A percentile compares a stretch with the other conserved stretches of the same genome.
These are phyloP conservation scores for Alternaria arborescens DNA, from an alignment of 2,329 filamentous ascomycete species.

Conservation along the genomic window DNA sequence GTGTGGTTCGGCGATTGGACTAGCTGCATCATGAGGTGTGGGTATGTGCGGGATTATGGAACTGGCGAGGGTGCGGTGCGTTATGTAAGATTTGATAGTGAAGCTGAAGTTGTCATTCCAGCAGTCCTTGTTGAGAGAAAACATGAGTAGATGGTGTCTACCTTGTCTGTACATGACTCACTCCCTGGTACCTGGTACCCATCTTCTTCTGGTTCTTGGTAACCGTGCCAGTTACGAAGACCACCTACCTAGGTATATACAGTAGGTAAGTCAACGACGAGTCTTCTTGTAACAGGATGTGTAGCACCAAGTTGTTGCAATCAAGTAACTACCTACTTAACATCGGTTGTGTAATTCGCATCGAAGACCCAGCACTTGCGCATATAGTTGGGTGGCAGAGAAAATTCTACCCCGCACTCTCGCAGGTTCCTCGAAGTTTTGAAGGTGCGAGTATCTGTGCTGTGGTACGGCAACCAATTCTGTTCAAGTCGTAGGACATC, in stretches of 20 bases:
- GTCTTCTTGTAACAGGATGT: neutral
- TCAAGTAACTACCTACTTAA: neutral
- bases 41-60: neutral
- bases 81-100: neutral
- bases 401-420: slow-evolving; percentile 4
- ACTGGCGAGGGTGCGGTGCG: neutral
- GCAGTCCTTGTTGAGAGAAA: neutral
- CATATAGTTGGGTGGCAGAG: slow-evolving; percentile 8
- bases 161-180: neutral
- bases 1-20: slow-evolving; percentile 3
- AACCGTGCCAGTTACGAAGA: neutral
- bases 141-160: neutral
- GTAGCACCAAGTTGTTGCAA: neutral
- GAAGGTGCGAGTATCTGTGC: neutral
- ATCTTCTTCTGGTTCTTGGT: neutral
- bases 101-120: neutral
- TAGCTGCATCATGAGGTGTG: neutral
- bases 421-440: slow-evolving; percentile 6
- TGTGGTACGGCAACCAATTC: neutral
- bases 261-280: neutral
- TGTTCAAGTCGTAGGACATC: neutral
- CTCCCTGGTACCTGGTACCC: too few relatives aligned
- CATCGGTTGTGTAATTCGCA: slow-evolving; percentile 5
- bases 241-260: neutral
- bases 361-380: slow-evolving; percentile 4